Percentiles rank a stretch among this genome's conserved stretches.
phyloP scores from a whole-genome alignment of 2,329 filamentous ascomycete genomes.

The Thielaviopsis musarum region DNA sequence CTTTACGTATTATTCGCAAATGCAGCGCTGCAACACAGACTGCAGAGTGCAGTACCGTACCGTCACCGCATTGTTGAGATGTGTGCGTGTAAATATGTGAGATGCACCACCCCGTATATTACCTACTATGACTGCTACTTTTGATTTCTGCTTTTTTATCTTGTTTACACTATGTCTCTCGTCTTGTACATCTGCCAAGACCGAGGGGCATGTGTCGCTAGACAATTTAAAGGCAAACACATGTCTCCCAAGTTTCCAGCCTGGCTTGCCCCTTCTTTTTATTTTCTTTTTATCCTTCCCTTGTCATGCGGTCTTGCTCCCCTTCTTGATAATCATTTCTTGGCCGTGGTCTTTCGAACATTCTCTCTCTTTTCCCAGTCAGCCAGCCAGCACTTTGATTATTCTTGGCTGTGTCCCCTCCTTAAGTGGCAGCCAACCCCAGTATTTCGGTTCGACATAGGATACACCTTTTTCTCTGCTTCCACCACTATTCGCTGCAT shows the following conservation, averaged over 20 bases:
- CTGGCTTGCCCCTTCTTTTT: background rate
- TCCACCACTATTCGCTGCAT: background rate
- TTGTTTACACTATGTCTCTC: background rate
- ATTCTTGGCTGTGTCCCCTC: background rate
- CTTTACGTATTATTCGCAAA: background rate
- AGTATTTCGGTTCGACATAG: background rate
- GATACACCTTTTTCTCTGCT: background rate
- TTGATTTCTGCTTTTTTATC: background rate
- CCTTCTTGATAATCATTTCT: background rate
- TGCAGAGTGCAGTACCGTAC: background rate
- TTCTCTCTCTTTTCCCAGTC: background rate
- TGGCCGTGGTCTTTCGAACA: background rate
- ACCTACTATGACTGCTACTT: background rate
- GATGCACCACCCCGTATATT: background rate
- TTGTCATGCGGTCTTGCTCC: background rate
- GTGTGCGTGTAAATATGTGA: background rate
- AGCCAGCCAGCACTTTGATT: background rate
- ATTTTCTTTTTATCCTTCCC: background rate
- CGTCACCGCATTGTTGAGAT: background rate
- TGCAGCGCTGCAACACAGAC: background rate
- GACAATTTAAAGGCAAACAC: conserved; percentile 1
- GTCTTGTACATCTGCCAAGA: conserved; percentile 1
- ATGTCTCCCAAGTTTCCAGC: background rate
- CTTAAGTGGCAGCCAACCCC: background rate
- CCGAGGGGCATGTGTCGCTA: background rate